phyloP scores from a whole-genome alignment of 768 basidiomycete genomes.

The Pisolithus sp. region DNA sequence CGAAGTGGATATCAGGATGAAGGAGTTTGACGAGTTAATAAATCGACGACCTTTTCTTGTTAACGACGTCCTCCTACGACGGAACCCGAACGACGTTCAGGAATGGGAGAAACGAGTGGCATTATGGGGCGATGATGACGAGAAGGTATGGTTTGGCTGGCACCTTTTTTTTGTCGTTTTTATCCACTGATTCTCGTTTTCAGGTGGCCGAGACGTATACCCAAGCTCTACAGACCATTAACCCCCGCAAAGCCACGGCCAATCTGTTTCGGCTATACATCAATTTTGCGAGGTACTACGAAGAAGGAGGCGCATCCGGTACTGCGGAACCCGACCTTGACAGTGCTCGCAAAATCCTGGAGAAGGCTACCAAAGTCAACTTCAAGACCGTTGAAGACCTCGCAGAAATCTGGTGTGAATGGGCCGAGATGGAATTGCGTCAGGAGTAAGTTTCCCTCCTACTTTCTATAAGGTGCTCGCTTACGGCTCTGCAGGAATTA shows the following conservation, averaged over 20 bases:
- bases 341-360: conserved; percentile 86
- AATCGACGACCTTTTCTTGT: conserved; percentile 93
- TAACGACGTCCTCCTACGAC: conserved; percentile 86
- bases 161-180: not conserved
- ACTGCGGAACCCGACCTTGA: conserved; percentile 77
- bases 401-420: conserved; percentile 98
- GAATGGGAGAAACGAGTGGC: conserved; percentile 99
- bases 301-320: conserved; percentile 82
- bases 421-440: conserved; percentile 97
- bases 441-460: conserved; percentile 64
- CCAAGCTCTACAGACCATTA: conserved; percentile 80
- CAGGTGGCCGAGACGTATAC: conserved; percentile 93
- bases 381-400: conserved; percentile 96
- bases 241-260: conserved; percentile 83
- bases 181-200: not conserved
- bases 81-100: conserved; percentile 97
- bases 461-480: not conserved
- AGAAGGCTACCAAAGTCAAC: conserved; percentile 86
- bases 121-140: conserved; percentile 88
- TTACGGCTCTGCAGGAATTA: conserved; percentile 64
- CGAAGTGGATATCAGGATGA: conserved; percentile 85
- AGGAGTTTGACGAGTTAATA: conserved; percentile 88
- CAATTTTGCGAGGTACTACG: conserved; percentile 97
- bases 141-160: conserved; percentile 53
- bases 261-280: conserved; percentile 87